These are phyloP conservation scores for Pulveroboletus sp. DNA, from an alignment of 768 basidiomycete species.

Conservation along the genomic window DNA sequence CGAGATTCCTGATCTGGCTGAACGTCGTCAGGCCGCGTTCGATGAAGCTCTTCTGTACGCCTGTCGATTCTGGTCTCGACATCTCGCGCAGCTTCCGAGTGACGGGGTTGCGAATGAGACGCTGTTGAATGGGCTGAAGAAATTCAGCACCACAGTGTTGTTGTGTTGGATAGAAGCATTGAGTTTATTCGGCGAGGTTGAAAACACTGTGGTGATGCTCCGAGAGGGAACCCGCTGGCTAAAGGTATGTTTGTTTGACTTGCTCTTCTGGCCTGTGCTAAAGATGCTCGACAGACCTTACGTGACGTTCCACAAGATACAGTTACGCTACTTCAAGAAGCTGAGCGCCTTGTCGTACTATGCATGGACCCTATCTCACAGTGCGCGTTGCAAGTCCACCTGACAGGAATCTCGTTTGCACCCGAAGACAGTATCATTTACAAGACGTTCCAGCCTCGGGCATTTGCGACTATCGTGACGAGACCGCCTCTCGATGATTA, in stretches of 20 bases:
- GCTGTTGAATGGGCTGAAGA: slow-evolving; percentile 4
- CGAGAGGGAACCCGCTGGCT: slow-evolving; percentile 13
- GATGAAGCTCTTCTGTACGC: slow-evolving; percentile 18
- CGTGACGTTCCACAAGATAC: slow-evolving; percentile 4
- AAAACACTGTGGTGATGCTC: slow-evolving; percentile 15
- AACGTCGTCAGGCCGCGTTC: slow-evolving; percentile 9
- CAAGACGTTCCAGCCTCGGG: slow-evolving; percentile 9
- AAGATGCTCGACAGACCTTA: slow-evolving; percentile 4
- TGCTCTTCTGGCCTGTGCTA: background rate
- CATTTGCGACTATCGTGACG: background rate
- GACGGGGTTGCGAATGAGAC: slow-evolving; percentile 5
- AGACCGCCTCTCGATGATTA: background rate
- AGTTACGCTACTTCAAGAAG: slow-evolving; percentile 13
- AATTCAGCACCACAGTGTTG: slow-evolving; percentile 13
- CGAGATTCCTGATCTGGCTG: slow-evolving; percentile 17
- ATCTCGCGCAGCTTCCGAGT: slow-evolving; percentile 10
- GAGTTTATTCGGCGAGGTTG: slow-evolving; percentile 18
- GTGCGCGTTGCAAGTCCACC: slow-evolving; percentile 19
- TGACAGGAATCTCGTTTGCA: slow-evolving; percentile 6
- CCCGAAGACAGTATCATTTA: background rate
- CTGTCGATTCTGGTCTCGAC: slow-evolving; percentile 20
- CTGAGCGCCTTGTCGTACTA: slow-evolving; percentile 18
- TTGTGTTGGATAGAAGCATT: slow-evolving; percentile 17
- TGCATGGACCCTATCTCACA: slow-evolving; percentile 19
- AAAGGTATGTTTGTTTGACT: slow-evolving; percentile 4